Evolutionary conservation across 805 yeast genomes (phyloP).

Genomic region (Yamadazyma nakazawae): DNA sequence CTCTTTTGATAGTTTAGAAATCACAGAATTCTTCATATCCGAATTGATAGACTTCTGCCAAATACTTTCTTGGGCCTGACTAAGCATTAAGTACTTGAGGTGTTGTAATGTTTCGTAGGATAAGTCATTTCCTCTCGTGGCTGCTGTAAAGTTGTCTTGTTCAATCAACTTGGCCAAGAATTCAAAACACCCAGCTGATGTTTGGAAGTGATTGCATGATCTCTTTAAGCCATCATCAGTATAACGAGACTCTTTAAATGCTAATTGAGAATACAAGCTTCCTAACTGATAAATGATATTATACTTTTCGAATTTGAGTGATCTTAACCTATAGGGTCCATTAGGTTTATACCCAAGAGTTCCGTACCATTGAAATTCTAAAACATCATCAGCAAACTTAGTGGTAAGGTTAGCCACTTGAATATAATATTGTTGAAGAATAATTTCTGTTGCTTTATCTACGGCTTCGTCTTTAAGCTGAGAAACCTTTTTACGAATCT

Average conservation of each 20-base stretch:
- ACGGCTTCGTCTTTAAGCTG: constrained; percentile 27
- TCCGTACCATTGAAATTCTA: constrained; percentile 70
- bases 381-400: constrained; percentile 63
- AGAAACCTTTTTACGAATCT: constrained; percentile 41
- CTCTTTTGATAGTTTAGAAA: constrained; percentile 65
- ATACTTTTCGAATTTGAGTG: constrained; percentile 57
- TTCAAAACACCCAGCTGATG: constrained; percentile 66
- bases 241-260: constrained; percentile 41
- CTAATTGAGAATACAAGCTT: constrained; percentile 57
- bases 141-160: not conserved
- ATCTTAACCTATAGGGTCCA: constrained; percentile 43
- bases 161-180: constrained; percentile 9
- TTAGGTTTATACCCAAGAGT: constrained; percentile 56
- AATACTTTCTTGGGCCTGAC: constrained; percentile 84
- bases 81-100: constrained; percentile 55
- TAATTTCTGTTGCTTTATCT: constrained; percentile 32
- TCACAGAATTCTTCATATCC: constrained; percentile 52
- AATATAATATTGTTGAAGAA: constrained; percentile 45
- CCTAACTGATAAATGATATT: constrained; percentile 71
- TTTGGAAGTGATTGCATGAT: constrained; percentile 64
- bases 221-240: constrained; percentile 56
- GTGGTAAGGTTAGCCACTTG: constrained; percentile 41
- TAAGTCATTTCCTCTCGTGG: constrained; percentile 21
- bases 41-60: constrained; percentile 67
- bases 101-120: constrained; percentile 49